Percentiles rank a stretch among this genome's conserved stretches.
Evolutionary conservation across 2,329 filamentous ascomycete species (phyloP).

Genomic region (Talaromyces sp.): DNA sequence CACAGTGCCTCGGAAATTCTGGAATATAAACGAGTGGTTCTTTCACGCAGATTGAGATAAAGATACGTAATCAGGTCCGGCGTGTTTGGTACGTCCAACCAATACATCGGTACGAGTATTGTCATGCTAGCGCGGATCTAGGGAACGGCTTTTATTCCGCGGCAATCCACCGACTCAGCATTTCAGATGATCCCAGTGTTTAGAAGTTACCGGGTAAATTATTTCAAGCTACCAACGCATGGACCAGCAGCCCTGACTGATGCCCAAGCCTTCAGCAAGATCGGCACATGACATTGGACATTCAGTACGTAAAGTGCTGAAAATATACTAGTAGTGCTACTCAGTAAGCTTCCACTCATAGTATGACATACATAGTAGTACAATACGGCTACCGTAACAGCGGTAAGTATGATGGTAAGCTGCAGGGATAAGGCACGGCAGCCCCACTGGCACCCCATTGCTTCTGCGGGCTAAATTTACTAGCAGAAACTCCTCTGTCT

Average conservation of each 20-base stretch:
- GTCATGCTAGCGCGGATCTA: neutral
- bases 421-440: conserved; percentile 10
- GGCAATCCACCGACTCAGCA: neutral
- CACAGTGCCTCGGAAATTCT: neutral
- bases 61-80: neutral
- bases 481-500: conserved; percentile 1
- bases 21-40: neutral
- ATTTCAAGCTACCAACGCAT: neutral
- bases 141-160: neutral
- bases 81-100: neutral
- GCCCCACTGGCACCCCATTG: conserved; percentile 6
- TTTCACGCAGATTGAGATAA: neutral
- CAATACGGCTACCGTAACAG: neutral
- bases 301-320: neutral
- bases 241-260: neutral
- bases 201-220: neutral
- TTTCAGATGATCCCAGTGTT: neutral
- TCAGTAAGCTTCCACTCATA: neutral
- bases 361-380: neutral
- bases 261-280: neutral
- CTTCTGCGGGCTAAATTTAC: conserved; percentile 10
- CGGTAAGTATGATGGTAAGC: conserved; percentile 3
- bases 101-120: neutral
- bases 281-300: neutral
- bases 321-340: neutral